A percentile compares a stretch with the other conserved stretches of the same genome.
These are phyloP conservation scores for Chaetomium strumarium DNA, from an alignment of 2,329 filamentous ascomycete species.

Conservation along the genomic window DNA sequence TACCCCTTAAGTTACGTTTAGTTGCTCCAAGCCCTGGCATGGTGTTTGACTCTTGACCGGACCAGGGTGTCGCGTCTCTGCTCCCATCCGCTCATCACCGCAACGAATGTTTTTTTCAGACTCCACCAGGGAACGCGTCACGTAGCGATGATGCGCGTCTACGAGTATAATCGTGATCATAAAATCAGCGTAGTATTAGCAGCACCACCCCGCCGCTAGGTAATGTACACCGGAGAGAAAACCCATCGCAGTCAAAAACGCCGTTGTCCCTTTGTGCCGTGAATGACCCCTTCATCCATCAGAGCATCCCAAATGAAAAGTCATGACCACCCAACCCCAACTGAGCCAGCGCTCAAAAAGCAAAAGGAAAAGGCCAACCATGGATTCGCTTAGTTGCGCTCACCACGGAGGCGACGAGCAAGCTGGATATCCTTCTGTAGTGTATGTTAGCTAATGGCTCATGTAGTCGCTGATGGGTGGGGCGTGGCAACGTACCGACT, in stretches of 20 bases:
- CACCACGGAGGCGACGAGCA: constrained; percentile 88
- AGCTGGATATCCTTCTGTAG: constrained; percentile 87
- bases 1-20: too few species aligned
- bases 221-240: constrained; percentile 37
- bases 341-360: constrained; percentile 31
- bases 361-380: constrained; percentile 18
- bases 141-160: background rate
- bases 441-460: constrained; percentile 31
- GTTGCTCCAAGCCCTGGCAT: too few species aligned
- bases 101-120: too few species aligned
- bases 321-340: constrained; percentile 25
- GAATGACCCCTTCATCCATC: constrained; percentile 27
- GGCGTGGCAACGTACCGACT: constrained; percentile 46
- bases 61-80: too few species aligned
- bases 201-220: constrained; percentile 27
- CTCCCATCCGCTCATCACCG: too few species aligned
- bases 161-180: constrained; percentile 15
- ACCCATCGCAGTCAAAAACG: constrained; percentile 37
- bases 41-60: too few species aligned
- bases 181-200: constrained; percentile 22
- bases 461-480: background rate
- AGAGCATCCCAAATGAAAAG: constrained; percentile 26
- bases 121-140: background rate
- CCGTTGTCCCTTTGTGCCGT: constrained; percentile 36
- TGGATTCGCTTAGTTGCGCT: constrained; percentile 63